Evolutionary conservation across 441 rosid species (phyloP).

Genomic region (Populus hybrid): DNA sequence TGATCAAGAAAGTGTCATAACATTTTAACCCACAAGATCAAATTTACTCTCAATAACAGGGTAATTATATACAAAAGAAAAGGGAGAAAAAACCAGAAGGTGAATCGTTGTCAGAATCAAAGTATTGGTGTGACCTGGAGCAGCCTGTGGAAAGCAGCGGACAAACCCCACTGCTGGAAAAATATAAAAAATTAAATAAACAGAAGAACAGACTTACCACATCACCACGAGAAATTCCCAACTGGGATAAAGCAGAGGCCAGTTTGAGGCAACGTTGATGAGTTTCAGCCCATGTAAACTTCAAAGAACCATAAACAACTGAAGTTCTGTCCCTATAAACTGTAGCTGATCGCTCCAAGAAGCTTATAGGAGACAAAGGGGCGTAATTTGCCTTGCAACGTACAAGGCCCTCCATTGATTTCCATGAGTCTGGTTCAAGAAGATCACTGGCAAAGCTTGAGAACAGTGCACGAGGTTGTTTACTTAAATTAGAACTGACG

Average conservation of each 20-base stretch:
- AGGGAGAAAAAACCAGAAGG: not conserved
- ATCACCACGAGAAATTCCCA: constrained; percentile 60
- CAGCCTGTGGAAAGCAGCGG: not conserved
- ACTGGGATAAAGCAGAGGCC: constrained; percentile 63
- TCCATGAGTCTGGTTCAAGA: constrained; percentile 36
- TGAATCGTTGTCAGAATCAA: not conserved
- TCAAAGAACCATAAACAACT: constrained; percentile 42
- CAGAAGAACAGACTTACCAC: constrained; percentile 40
- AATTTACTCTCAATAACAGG: not conserved
- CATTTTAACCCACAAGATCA: not conserved
- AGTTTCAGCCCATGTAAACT: constrained; percentile 54
- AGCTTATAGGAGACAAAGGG: constrained; percentile 59
- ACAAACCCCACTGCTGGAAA: not conserved
- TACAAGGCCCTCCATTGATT: constrained; percentile 44
- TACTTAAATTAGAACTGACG: not conserved
- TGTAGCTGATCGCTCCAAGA: constrained; percentile 58
- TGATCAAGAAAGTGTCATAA: not conserved
- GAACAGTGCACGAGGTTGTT: constrained; percentile 2
- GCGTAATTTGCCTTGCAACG: constrained; percentile 49
- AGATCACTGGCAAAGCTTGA: constrained; percentile 15
- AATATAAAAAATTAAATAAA: no score
- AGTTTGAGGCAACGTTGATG: constrained; percentile 53
- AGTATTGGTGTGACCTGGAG: not conserved
- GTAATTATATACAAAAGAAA: not conserved
- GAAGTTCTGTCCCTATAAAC: constrained; percentile 55